Evolutionary conservation across 805 yeast genomes (phyloP), one percentile per base, ranked within the genome.

Genomic region (Naumovozyma dairenensis): DNA sequence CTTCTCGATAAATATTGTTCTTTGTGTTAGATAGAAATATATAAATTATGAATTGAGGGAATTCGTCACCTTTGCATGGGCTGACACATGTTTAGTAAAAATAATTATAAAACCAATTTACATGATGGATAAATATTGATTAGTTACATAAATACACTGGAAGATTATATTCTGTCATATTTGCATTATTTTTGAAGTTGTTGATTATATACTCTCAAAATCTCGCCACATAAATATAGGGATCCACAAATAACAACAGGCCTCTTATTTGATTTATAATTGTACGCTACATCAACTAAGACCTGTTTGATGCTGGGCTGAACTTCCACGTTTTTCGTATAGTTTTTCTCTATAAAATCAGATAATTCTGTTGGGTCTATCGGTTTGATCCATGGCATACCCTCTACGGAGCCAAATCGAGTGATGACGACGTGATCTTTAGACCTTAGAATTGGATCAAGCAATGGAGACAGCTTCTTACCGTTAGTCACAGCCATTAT

Each of bases 361-460:
- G 46, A 42, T 14, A 59, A 37, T 4, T 45, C 54, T 2, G 39
- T 36, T 2, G 59, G 49, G 4, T 49, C 53, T 41, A 63, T 65
- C 1, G 87, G 60, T 27, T 64, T 48, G 4, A 92, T 75, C 97
- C 97, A 92, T 0, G 97, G 96, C 98, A 92, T 92, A 0, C 84
- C 80, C 10, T 79, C 87, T 1, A 93, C 89, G 1, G 60, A 46
- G 1, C 76, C 70, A 52, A 87, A 92, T 21, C 62, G 51, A 0
- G 89, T 75, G 1, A 78, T 67, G 1, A 79, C 58, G 0, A 87
- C 70, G 2, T 60, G 54, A 46, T 86, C 96, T 1, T 56, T 49
- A 1, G 61, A 46, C 5, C 54, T 52, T 3, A 81, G 51, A 2
- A 84, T 55, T 14, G 71, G 67, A 20, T 59, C 50, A 25, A 83